phyloP scores from a whole-genome alignment of 2,329 filamentous ascomycete species.

The Xylariaceae sp. region DNA sequence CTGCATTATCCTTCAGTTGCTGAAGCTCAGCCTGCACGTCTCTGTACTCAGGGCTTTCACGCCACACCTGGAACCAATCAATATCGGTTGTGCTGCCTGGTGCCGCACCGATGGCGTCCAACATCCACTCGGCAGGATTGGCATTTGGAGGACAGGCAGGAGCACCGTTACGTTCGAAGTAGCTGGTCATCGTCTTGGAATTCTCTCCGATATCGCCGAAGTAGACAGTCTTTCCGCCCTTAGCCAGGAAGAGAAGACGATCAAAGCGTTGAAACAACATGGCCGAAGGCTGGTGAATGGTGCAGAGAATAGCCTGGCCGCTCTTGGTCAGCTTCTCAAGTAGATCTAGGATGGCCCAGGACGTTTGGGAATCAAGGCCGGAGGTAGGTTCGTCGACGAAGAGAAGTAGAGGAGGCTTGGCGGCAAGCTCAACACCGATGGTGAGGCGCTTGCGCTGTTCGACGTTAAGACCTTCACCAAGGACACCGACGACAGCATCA shows the following conservation, averaged over 20 bases:
- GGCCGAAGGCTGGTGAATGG: constrained; percentile 95
- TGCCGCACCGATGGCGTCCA: constrained; percentile 63
- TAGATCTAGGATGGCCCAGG: constrained; percentile 87
- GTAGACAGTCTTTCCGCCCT: constrained; percentile 78
- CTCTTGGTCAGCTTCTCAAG: constrained; percentile 87
- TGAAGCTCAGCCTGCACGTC: constrained; percentile 61
- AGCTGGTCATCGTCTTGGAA: constrained; percentile 67
- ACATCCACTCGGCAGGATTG: constrained; percentile 85
- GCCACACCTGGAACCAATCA: constrained; percentile 66
- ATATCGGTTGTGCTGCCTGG: constrained; percentile 65
- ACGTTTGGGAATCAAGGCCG: constrained; percentile 89
- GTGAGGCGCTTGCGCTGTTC: constrained; percentile 78
- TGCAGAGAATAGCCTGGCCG: constrained; percentile 93
- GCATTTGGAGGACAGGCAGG: constrained; percentile 65
- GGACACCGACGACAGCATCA: constrained; percentile 87
- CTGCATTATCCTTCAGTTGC: constrained; percentile 54
- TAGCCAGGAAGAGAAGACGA: constrained; percentile 75
- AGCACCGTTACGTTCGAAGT: constrained; percentile 76
- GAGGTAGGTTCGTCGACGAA: constrained; percentile 96
- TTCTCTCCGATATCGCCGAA: constrained; percentile 78
- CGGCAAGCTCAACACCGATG: constrained; percentile 93
- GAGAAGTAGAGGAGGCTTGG: constrained; percentile 84
- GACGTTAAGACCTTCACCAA: constrained; percentile 80
- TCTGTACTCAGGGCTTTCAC: constrained; percentile 43
- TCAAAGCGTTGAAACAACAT: constrained; percentile 94